Base-by-base conservation (phyloP, 1,284 basidiomycete species). In the Fomitopsis schrenkii region DNA sequence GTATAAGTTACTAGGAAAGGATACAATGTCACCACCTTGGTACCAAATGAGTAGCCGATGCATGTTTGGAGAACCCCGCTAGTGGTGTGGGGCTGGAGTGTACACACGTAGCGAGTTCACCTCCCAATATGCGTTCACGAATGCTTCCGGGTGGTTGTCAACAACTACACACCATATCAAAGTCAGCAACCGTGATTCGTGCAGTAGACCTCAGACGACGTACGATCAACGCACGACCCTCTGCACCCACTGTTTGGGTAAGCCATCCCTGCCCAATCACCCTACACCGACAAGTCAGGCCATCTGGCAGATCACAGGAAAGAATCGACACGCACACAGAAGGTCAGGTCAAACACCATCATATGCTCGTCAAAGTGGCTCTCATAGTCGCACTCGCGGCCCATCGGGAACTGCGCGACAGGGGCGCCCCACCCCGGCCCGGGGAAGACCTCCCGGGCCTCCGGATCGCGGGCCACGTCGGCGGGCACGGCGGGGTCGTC, bases 41-140 rank as follows among this genome's bases (percentile, higher is more conserved):
- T 8, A 33, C 30, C 30, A 3, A 22, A 33, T 33, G 30, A 33
- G 8, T 33, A 8, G 8, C 30, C 30, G 8, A 33, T 8, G 30
- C 8, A 8, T 33, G 30, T 33, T 8, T 33, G 30, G 5, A 33
- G 30, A 33, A 3, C 8, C 8, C 12, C 9, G 38, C 38, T 40
- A 40, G 38, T 40, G 38, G 14, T 40, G 38, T 40, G 44, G 44
- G 12, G 50, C 42, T 2, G 38, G 41, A 1, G 76, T 80, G 72
- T 87, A 90, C 10, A 87, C 76, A 22, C 80, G 77, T 36, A 89
- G 70, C 3, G 81, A 77, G 67, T 84, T 83, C 70, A 90, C 76
- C 59, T 83, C 82, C 85, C 86, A 90, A 71, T 84, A 88, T 3
- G 87, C 83, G 15, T 87, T 77, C 17, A 59, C 56, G 70, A 88